Base-by-base conservation (phyloP, 2,329 filamentous ascomycete species). In the Microascus cirrosus region DNA sequence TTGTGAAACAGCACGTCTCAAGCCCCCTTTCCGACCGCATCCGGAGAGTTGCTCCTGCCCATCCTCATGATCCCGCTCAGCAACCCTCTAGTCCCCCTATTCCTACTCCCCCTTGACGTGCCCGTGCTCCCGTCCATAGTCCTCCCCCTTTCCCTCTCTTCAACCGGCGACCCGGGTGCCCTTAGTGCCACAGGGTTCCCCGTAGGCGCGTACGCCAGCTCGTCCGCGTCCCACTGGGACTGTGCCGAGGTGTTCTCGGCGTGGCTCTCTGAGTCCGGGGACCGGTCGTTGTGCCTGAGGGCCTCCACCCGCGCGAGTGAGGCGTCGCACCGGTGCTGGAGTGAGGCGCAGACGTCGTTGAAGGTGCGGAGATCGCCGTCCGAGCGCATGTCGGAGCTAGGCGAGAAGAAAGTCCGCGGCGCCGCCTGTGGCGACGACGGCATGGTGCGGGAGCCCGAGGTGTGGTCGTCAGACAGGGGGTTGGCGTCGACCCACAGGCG, bases 401-500 rank as follows among this genome's bases (percentile, higher is more conserved):
- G 71, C 11, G 69, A 13, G 13, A 25, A 22, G 53, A 20, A 12
- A 24, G 10, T 15, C 6, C 34, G 32, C 24, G 24, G 18, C 25
- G 51, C 45, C 2, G 55, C 36, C 28, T 28, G n/a, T 5, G 55
- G 45, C 2, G 45, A 52, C 3, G 28, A 15, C 2, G 54, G 36
- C n/a, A 34, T 24, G 28, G 13, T 50, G 13, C 45, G 55, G 32
- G 32, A 15, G 10, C 45, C 39, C 13, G 45, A n/a, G n/a, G n/a
- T n/a, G 32, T 32, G 28, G 28, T 32, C 65, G 25, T 67, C 66
- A 11, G 67, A 63, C 22, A 66, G 61, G 18, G 68, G 69, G 63
- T 74, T 75, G 3, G 75, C 69, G 45, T 90, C 86, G 0, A 87
- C 78, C 89, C 89, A 95, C 13, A 94, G 74, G 65, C 88, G 88